These are phyloP conservation scores for Globisporangium abappressorium DNA, from an alignment of 352 stramenopile species.

Conservation along the genomic window DNA sequence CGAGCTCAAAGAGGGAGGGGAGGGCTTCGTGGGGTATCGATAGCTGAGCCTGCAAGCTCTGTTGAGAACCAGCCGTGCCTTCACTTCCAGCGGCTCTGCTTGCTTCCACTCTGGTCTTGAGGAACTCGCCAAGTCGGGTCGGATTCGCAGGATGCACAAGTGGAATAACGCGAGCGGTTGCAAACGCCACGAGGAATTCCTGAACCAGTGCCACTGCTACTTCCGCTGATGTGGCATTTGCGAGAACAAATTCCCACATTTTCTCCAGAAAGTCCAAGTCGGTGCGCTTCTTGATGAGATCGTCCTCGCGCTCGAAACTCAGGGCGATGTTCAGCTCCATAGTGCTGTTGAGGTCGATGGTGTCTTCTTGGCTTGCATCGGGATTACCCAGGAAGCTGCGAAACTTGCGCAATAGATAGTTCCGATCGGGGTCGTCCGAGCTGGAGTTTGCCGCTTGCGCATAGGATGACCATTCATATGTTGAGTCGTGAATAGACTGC, in stretches of 20 bases:
- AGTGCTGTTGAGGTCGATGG: constrained; percentile 16
- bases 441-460: background rate
- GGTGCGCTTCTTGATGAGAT: background rate
- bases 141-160: constrained; percentile 17
- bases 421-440: background rate
- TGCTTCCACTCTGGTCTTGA: constrained; percentile 4
- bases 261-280: constrained; percentile 20
- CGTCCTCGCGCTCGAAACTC: constrained; percentile 8
- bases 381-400: constrained; percentile 9
- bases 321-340: constrained; percentile 18
- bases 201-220: constrained; percentile 5
- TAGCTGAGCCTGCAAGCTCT: constrained; percentile 3
- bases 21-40: constrained; percentile 10
- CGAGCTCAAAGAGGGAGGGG: constrained; percentile 12
- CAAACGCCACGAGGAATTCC: constrained; percentile 14
- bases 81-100: background rate
- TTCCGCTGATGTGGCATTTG: background rate
- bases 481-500: constrained; percentile 3
- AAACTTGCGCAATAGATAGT: constrained; percentile 6
- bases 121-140: constrained; percentile 13
- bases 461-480: background rate
- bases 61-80: background rate
- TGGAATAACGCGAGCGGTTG: constrained; percentile 6
- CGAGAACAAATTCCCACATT: constrained; percentile 21
- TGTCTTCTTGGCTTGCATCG: background rate